phyloP scores from a whole-genome alignment of 164 flowering plant species.

The Tetracentron sinense region DNA sequence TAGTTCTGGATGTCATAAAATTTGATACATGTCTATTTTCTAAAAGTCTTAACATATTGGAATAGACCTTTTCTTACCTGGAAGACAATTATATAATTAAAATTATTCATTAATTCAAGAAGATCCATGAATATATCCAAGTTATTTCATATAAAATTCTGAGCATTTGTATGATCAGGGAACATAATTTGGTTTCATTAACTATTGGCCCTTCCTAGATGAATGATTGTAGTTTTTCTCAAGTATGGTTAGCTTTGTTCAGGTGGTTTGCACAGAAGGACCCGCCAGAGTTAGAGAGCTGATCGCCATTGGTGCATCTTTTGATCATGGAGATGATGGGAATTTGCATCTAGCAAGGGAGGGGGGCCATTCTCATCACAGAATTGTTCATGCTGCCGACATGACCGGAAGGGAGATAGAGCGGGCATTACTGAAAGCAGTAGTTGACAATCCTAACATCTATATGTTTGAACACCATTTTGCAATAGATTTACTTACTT shows the following conservation, averaged over 20 bases:
- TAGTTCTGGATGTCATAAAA: too few relatives aligned
- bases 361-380: constrained; percentile 91
- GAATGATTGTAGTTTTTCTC: constrained; percentile 13
- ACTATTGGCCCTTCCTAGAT: neutral
- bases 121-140: too few relatives aligned
- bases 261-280: constrained; percentile 99
- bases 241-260: constrained; percentile 12
- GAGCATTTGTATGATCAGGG: too few relatives aligned
- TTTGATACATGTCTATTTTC: too few relatives aligned
- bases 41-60: too few relatives aligned
- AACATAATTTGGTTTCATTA: neutral
- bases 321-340: constrained; percentile 98
- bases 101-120: too few relatives aligned
- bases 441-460: constrained; percentile 67
- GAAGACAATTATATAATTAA: too few relatives aligned
- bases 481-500: constrained; percentile 90
- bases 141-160: too few relatives aligned
- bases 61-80: too few relatives aligned
- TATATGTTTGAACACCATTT: constrained; percentile 81
- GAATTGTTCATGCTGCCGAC: constrained; percentile 98
- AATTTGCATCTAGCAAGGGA: constrained; percentile 94
- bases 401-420: constrained; percentile 99
- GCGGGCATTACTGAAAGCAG: constrained; percentile 83
- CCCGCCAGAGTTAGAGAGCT: constrained; percentile 90
- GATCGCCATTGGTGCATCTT: constrained; percentile 94